phyloP scores from a whole-genome alignment of 768 basidiomycete genomes.

The Tricholoma saponaceum region DNA sequence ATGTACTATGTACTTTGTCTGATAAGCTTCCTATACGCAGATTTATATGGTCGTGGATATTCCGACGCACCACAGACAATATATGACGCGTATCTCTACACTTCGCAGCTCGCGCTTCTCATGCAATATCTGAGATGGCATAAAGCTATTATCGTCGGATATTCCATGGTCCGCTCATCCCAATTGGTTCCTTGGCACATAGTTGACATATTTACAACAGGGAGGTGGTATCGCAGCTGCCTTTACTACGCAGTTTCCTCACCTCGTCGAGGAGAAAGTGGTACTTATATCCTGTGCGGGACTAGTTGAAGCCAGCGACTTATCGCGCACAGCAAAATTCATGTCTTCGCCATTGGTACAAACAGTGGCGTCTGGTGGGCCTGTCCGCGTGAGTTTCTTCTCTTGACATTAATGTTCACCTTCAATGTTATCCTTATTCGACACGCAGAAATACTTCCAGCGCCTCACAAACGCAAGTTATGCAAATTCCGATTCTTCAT shows the following conservation, averaged over 20 bases:
- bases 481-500: neutral
- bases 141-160: constrained; percentile 57
- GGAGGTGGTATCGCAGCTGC: constrained; percentile 73
- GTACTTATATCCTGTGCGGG: constrained; percentile 69
- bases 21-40: constrained; percentile 27
- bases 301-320: constrained; percentile 62
- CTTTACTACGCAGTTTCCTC: constrained; percentile 68
- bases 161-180: constrained; percentile 62
- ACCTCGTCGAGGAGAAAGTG: constrained; percentile 61
- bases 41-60: constrained; percentile 81
- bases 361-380: constrained; percentile 54
- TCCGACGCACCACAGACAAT: constrained; percentile 72
- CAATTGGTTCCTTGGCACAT: neutral
- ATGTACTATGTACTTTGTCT: neutral
- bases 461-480: constrained; percentile 37
- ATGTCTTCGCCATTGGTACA: constrained; percentile 79
- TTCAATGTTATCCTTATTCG: neutral
- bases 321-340: constrained; percentile 71
- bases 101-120: constrained; percentile 76
- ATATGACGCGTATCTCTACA: constrained; percentile 63
- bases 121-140: constrained; percentile 78
- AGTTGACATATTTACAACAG: constrained; percentile 25
- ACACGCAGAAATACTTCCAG: constrained; percentile 46
- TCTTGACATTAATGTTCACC: neutral
- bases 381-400: constrained; percentile 46